Conservation (phyloP, 1,284 basidiomycete genomes). For the Ustilago xerochloae region DNA sequence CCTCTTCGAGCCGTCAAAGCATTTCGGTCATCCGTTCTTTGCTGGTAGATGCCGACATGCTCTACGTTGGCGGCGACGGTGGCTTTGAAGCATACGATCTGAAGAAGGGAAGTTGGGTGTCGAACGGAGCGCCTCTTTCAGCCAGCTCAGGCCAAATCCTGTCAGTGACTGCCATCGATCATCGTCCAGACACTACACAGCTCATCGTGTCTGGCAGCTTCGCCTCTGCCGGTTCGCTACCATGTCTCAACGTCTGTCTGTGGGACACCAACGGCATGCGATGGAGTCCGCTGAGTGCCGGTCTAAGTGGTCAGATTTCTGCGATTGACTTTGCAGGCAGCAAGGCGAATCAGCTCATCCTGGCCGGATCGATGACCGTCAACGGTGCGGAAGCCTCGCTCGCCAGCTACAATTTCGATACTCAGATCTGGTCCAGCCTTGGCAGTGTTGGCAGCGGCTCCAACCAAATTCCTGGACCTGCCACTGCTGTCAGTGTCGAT, state of each 20-base stretch:
- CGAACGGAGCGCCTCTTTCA: constrained; percentile 46
- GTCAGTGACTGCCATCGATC: constrained; percentile 79
- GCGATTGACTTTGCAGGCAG: constrained; percentile 77
- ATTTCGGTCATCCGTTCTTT: constrained; percentile 74
- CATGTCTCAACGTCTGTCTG: constrained; percentile 83
- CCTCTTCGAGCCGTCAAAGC: neutral
- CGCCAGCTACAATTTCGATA: constrained; percentile 77
- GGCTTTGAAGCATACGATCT: constrained; percentile 60
- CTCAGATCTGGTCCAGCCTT: constrained; percentile 75
- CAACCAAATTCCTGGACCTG: constrained; percentile 82
- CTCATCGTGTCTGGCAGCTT: constrained; percentile 89
- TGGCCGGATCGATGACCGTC: constrained; percentile 78
- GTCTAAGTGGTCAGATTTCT: constrained; percentile 83
- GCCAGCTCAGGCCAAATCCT: constrained; percentile 69
- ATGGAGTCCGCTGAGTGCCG: constrained; percentile 84
- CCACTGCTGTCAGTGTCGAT: constrained; percentile 87
- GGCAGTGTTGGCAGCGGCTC: constrained; percentile 75
- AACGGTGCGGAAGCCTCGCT: constrained; percentile 76
- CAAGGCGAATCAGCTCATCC: constrained; percentile 61
- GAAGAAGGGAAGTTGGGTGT: constrained; percentile 49
- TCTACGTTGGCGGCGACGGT: constrained; percentile 63
- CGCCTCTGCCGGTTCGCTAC: constrained; percentile 78
- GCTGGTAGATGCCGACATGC: constrained; percentile 55
- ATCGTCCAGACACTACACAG: constrained; percentile 75
- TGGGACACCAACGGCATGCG: constrained; percentile 77